These are phyloP conservation scores for Termitomyces sp. DNA, from an alignment of 768 basidiomycete genomes.

Conservation along the genomic window DNA sequence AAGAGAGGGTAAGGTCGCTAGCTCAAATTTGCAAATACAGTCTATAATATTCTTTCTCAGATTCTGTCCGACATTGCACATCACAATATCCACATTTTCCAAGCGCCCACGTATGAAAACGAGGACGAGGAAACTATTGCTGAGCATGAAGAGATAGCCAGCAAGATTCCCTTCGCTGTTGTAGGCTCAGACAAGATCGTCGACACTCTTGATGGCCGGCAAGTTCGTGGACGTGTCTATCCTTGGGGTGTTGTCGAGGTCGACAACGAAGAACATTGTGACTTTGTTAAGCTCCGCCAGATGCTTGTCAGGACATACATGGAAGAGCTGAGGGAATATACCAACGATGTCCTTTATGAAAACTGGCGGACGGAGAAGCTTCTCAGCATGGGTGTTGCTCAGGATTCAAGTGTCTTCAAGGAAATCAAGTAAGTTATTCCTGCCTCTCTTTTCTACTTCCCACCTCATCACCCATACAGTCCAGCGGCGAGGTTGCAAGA, in stretches of 20 bases:
- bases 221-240: conserved; percentile 92
- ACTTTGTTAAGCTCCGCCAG: conserved; percentile 98
- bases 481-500: conserved; percentile 96
- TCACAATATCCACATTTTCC: conserved; percentile 97
- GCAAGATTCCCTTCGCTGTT: conserved; percentile 98
- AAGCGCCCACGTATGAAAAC: conserved; percentile 95
- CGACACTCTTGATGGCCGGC: conserved; percentile 79
- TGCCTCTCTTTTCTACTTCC: not conserved
- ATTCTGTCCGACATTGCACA: conserved; percentile 90
- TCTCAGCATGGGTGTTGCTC: conserved; percentile 94
- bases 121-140: conserved; percentile 98
- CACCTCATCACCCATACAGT: conserved; percentile 39
- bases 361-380: conserved; percentile 98
- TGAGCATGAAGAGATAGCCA: conserved; percentile 95
- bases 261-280: conserved; percentile 98
- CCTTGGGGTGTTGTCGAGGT: conserved; percentile 99
- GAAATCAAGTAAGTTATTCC: conserved; percentile 85
- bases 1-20: conserved; percentile 66
- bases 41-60: conserved; percentile 43
- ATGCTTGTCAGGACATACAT: conserved; percentile 99
- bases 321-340: conserved; percentile 98
- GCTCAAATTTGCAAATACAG: conserved; percentile 6
- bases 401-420: conserved; percentile 97
- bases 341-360: conserved; percentile 94
- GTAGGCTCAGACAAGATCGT: conserved; percentile 91